Evolutionary conservation across 257 asterid species (phyloP), one percentile per base, ranked within the genome.

Genomic region (Thymus mandschuricus): DNA sequence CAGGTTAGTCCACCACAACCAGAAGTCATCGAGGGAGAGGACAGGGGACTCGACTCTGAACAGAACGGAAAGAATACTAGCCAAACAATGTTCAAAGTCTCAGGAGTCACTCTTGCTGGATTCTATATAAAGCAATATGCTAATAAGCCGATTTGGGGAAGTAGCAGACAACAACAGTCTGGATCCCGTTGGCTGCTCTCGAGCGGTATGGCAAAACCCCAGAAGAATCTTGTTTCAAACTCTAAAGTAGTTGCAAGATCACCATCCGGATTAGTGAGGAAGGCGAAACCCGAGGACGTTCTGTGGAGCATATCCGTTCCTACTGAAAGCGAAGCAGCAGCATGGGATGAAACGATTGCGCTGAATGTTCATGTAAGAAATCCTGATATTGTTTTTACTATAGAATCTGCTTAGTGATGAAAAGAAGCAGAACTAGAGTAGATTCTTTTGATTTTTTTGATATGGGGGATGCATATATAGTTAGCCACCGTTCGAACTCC

Each of bases 121-220:
- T 73, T 84, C 77, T 84, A 76, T 72, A 44, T 67, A 60, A 77
- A 64, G 43, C 76, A 46, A 51, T 73, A 63, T 12, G 78, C 75
- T 35, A 70, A 80, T 67, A 81, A 77, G 61, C 85, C 57, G 41
- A 41, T 79, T 61, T 79, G 92, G 87, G 83, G 86, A 29, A 74
- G 78, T 6, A 79, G 73, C 71, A 81, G 92, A 60, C 87, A 78
- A 63, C 82, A 73, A 40, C 92, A 88, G 74, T 81, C 91, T 44
- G 96, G 97, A 54, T 71, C 81, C 40, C 82, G 91, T 52, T 92
- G 97, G 98, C 73, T 92, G 85, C 81, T 81, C 57, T 87, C 96
- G 12, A 88, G 87, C 72, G 95, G 97, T 62, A 76, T 84, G 88
- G 76, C 71, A 51, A 80, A 51, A 56, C 67, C 78, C 52, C 80